Base-by-base conservation (phyloP, 306 rosid genomes). In the Bauhinia variegata region DNA sequence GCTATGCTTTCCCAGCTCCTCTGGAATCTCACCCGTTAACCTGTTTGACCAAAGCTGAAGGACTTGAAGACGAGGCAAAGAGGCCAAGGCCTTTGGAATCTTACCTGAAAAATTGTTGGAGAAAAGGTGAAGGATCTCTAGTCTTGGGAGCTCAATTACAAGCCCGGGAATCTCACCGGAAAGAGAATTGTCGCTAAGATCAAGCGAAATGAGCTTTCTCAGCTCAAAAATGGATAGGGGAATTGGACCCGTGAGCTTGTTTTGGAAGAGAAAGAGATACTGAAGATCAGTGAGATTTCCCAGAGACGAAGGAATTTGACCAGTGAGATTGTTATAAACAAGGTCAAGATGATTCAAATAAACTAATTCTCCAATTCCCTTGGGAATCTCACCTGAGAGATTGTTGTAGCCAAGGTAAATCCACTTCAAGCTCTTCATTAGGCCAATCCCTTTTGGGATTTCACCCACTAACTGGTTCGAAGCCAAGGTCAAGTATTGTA, bases 21-120 rank as follows among this genome's bases (percentile, higher is more conserved):
- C 11, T 5, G 99, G 99, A 42, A 95, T 86, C 73, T 77, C 80
- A 39, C 97, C 99, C 0, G 80, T 65, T 36, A 95, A 77, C 12
- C 68, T 60, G 73, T 95, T 95, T 11, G 99, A 88, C 99, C 99
- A 95, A 0, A 95, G 47, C 74, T 95, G 99, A 68, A 95, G 99
- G 15, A 95, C 81, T 79, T 88, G 95, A 67, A 95, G 92, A 11
- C 79, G 79, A 15, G 92, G 87, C 52, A 95, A 69, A 14, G 84
- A 85, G 47, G 83, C 53, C 48, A 90, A 52, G 16, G 82, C 81
- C 2, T 38, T 65, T 8, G 99, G 97, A 80, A 95, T 77, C 46
- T 36, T 68, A 6, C 99, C 99, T 0, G 81, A 76, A 11, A 95
- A 82, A 44, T 82, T 83, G 72, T 95, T 95, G 14, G 88, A 77